Evolutionary conservation across 169 alveolate species (phyloP).

Genomic region (Hepatocystis sp.): DNA sequence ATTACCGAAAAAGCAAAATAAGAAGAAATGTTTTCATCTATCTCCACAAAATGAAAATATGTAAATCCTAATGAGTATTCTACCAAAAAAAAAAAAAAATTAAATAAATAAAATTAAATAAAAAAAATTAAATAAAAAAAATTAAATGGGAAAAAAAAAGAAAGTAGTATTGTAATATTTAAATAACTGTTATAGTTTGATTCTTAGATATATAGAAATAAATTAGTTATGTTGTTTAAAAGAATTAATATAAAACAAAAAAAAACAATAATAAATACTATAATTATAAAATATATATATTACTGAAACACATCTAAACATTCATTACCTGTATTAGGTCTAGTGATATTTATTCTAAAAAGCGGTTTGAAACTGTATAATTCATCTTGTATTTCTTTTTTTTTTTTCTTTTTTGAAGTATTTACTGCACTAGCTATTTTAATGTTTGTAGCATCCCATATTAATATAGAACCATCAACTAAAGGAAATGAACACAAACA

Average conservation of each 20-base stretch:
- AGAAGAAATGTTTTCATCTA: slow-evolving; percentile 25
- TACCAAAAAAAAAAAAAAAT: slow-evolving; percentile 7
- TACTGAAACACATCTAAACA: too few species aligned
- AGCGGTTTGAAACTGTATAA: slow-evolving; percentile 60
- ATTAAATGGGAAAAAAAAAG: too few species aligned
- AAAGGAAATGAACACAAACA: not conserved
- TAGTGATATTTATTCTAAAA: slow-evolving; percentile 44
- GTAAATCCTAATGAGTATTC: slow-evolving; percentile 69
- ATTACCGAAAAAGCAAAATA: slow-evolving; percentile 71
- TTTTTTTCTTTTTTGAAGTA: slow-evolving; percentile 47
- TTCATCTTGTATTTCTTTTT: slow-evolving; percentile 47
- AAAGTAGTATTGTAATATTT: too few species aligned
- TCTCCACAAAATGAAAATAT: slow-evolving; percentile 61
- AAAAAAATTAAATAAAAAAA: too few species aligned
- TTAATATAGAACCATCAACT: slow-evolving; percentile 69
- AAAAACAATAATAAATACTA: too few species aligned
- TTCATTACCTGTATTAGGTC: slow-evolving; percentile 75
- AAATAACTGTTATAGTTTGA: too few species aligned
- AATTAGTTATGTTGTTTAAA: too few species aligned
- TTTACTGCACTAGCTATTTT: slow-evolving; percentile 30
- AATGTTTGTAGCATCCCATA: slow-evolving; percentile 71
- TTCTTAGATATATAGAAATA: too few species aligned
- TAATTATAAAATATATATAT: too few species aligned
- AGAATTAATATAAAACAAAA: too few species aligned
- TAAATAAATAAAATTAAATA: not conserved